Percentiles rank a stretch among this genome's conserved stretches.
Conservation (phyloP, 768 basidiomycete species). For the Suillus variegatus region DNA sequence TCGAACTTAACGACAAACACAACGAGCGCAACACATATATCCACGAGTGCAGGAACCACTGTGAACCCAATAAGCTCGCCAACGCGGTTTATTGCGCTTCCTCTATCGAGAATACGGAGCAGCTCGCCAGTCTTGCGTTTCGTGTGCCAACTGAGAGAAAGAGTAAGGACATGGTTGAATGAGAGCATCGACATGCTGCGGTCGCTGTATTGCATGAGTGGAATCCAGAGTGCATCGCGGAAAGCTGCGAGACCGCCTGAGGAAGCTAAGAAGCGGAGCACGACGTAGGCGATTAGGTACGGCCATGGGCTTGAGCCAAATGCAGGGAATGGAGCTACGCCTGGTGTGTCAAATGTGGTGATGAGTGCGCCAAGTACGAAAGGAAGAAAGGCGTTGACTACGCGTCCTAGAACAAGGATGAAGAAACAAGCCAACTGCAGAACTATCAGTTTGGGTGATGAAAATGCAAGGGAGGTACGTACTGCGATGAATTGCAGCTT, state of each 20-base stretch:
- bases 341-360: constrained; percentile 20
- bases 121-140: constrained; percentile 77
- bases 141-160: constrained; percentile 83
- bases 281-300: constrained; percentile 67
- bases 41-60: constrained; percentile 79
- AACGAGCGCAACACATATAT: constrained; percentile 70
- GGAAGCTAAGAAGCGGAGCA: constrained; percentile 72
- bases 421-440: constrained; percentile 63
- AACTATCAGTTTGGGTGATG: background rate
- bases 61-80: constrained; percentile 85
- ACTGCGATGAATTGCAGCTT: constrained; percentile 68
- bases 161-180: constrained; percentile 83
- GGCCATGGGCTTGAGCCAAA: constrained; percentile 59
- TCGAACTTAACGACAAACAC: constrained; percentile 65
- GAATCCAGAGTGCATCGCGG: constrained; percentile 75
- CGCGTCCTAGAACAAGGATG: constrained; percentile 70
- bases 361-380: constrained; percentile 57
- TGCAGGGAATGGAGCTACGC: constrained; percentile 14
- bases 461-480: constrained; percentile 35
- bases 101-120: constrained; percentile 66
- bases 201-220: constrained; percentile 89
- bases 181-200: constrained; percentile 59
- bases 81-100: constrained; percentile 83
- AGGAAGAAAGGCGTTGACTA: constrained; percentile 76
- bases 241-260: constrained; percentile 74